Evolutionary conservation across 768 basidiomycete genomes (phyloP).

Genomic region (Rhodotorula sphaerocarpa): DNA sequence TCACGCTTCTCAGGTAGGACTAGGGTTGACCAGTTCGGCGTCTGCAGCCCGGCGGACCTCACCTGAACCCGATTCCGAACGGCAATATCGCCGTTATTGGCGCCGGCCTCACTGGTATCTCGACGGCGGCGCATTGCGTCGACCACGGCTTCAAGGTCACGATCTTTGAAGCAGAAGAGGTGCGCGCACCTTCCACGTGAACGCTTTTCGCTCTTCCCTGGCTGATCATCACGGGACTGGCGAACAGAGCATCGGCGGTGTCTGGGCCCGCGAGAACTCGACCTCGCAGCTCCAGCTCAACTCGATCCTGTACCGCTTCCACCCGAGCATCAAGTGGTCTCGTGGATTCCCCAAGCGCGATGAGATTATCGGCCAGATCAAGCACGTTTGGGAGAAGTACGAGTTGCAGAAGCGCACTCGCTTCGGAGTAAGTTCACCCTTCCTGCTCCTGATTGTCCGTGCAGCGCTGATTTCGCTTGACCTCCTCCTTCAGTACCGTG

Average conservation of each 20-base stretch:
- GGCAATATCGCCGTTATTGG: conserved; percentile 52
- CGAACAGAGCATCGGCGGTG: conserved; percentile 48
- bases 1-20: not conserved
- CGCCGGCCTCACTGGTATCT: conserved; percentile 51
- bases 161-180: conserved; percentile 46
- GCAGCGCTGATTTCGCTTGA: not conserved
- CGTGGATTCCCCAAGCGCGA: conserved; percentile 50
- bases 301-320: conserved; percentile 52
- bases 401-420: conserved; percentile 49
- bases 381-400: conserved; percentile 50
- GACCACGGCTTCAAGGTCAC: conserved; percentile 54
- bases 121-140: conserved; percentile 45
- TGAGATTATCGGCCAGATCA: conserved; percentile 51
- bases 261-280: conserved; percentile 52
- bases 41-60: not conserved
- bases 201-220: no score
- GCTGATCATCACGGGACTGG: no score
- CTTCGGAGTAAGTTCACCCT: conserved; percentile 44
- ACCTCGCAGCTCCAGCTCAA: conserved; percentile 48
- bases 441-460: no score
- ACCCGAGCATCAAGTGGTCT: conserved; percentile 49
- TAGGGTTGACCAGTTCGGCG: not conserved
- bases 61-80: conserved; percentile 38
- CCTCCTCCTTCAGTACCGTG: conserved; percentile 23
- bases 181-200: not conserved